A percentile compares a stretch with the other conserved stretches of the same genome.
These are phyloP conservation scores for Tolypocladium tundrense DNA, from an alignment of 2,329 filamentous ascomycete genomes.

Conservation along the genomic window DNA sequence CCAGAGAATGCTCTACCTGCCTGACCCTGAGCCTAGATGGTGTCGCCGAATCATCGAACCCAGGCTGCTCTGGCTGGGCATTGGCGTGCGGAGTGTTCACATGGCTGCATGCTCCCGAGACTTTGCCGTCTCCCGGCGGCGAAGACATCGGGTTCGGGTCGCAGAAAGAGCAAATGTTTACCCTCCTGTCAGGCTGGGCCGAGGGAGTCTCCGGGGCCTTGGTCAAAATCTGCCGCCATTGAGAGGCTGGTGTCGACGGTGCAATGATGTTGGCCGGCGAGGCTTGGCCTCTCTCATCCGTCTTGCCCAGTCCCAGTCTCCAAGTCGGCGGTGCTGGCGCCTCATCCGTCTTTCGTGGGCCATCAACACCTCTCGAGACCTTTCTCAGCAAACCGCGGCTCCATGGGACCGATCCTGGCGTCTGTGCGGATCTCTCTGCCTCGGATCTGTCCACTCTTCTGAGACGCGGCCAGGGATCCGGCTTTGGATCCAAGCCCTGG, in stretches of 20 bases:
- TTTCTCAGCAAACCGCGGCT: slow-evolving; percentile 2
- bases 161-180: slow-evolving; percentile 6
- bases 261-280: background rate
- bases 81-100: slow-evolving; percentile 1
- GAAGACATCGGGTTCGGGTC: slow-evolving; percentile 1
- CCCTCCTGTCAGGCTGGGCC: background rate
- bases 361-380: background rate
- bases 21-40: slow-evolving; percentile 14
- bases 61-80: background rate
- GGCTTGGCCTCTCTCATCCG: background rate
- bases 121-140: background rate
- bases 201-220: background rate
- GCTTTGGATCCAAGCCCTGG: background rate
- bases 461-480: slow-evolving; percentile 8
- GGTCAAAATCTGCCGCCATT: slow-evolving; percentile 5
- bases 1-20: slow-evolving; percentile 17
- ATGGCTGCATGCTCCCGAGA: background rate
- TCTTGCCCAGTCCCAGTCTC: background rate
- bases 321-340: background rate
- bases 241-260: slow-evolving; percentile 2
- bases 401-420: slow-evolving; percentile 1
- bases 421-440: background rate
- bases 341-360: background rate
- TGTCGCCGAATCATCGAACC: slow-evolving; percentile 2
- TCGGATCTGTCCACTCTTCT: background rate